Conservation (phyloP, 1,284 basidiomycete genomes). For the Ceratobasidium papillatum region DNA sequence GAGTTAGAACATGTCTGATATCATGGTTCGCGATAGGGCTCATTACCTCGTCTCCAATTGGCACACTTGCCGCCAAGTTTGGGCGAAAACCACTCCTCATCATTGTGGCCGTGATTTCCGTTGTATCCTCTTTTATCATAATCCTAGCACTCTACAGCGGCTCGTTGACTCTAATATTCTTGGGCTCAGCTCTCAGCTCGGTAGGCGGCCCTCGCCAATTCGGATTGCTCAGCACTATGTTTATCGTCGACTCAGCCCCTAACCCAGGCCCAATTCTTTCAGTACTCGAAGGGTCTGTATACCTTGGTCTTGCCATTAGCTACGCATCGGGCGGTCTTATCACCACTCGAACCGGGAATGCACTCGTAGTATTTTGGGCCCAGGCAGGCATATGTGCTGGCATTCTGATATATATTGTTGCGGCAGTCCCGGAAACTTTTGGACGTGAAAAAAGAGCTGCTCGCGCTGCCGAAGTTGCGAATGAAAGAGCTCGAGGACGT, state of each 20-base stretch:
- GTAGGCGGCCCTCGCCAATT: constrained; percentile 15
- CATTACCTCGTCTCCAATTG: constrained; percentile 17
- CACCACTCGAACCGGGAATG: constrained; percentile 4
- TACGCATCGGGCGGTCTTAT: constrained; percentile 24
- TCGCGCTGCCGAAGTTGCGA: constrained; percentile 14
- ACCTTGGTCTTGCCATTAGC: constrained; percentile 18
- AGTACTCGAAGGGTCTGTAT: constrained; percentile 19
- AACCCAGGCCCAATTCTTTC: constrained; percentile 19
- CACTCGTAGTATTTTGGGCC: constrained; percentile 17
- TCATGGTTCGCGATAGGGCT: not conserved
- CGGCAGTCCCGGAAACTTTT: constrained; percentile 23
- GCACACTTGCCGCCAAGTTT: constrained; percentile 30
- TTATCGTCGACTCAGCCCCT: constrained; percentile 11
- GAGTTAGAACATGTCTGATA: not conserved
- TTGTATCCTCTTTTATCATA: not conserved
- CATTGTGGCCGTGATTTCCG: not conserved
- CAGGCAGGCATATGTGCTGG: not conserved
- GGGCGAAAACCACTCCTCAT: constrained; percentile 23
- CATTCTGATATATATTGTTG: constrained; percentile 5
- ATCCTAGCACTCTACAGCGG: not conserved
- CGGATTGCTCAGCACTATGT: constrained; percentile 15
- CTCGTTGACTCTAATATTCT: constrained; percentile 5
- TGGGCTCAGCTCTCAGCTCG: not conserved
- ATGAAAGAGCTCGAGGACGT: constrained; percentile 14
- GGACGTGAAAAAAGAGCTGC: constrained; percentile 23